Evolutionary conservation across 345 rosid genomes (phyloP).

Genomic region (Eutrema yunnanense): DNA sequence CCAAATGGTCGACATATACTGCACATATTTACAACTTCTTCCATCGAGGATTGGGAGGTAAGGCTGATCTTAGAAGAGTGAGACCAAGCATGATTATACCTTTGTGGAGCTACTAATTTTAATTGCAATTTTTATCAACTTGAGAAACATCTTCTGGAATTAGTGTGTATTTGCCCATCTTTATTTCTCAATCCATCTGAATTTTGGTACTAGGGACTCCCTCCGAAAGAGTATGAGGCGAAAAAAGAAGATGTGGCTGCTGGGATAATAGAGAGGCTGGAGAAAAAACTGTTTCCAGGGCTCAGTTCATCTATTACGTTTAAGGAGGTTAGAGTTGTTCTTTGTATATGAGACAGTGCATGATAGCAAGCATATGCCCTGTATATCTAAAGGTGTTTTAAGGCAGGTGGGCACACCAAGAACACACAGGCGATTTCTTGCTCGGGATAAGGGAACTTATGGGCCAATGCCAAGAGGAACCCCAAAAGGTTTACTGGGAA

Average conservation of each 20-base stretch:
- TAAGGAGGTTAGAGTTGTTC: constrained; percentile 54
- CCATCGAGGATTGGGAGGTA: constrained; percentile 92
- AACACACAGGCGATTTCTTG: constrained; percentile 83
- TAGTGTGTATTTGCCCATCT: not conserved
- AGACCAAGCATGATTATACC: not conserved
- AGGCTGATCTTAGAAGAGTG: constrained; percentile 6
- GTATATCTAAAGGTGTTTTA: not conserved
- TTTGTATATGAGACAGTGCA: not conserved
- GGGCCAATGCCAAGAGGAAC: constrained; percentile 86
- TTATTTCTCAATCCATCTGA: not conserved
- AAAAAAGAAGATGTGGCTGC: constrained; percentile 66
- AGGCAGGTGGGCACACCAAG: constrained; percentile 80
- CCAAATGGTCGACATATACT: constrained; percentile 80
- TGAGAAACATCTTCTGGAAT: not conserved
- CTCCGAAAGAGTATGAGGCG: constrained; percentile 68
- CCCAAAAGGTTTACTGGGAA: constrained; percentile 92
- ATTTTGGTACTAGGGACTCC: constrained; percentile 49
- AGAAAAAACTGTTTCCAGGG: constrained; percentile 77
- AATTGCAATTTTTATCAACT: not conserved
- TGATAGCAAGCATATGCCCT: not conserved
- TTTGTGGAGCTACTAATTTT: not conserved
- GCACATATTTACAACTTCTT: constrained; percentile 82
- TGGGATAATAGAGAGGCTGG: constrained; percentile 66
- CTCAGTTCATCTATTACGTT: constrained; percentile 66
- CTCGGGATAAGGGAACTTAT: constrained; percentile 81